Conservation (phyloP, 2,329 filamentous ascomycete species). For the Clonostachys solani region DNA sequence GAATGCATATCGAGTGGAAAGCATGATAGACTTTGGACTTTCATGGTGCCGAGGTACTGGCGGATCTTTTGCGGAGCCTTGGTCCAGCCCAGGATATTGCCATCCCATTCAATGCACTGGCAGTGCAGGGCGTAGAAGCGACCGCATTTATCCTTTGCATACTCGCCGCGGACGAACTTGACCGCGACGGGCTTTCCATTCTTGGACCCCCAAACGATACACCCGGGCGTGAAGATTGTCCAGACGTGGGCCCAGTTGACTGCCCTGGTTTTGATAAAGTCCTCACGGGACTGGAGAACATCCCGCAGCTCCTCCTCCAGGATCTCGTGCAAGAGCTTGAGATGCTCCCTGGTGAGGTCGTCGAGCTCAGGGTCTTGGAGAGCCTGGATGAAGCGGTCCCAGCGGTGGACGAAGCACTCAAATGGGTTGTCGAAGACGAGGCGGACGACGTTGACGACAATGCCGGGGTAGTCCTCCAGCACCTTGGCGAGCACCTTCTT, state of each 20-base stretch:
- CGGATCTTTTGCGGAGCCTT: slow-evolving; percentile 25
- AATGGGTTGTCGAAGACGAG: slow-evolving; percentile 59
- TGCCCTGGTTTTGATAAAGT: slow-evolving; percentile 47
- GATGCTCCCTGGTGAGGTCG: slow-evolving; percentile 34
- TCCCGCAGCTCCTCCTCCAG: slow-evolving; percentile 47
- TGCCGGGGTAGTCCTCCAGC: slow-evolving; percentile 53
- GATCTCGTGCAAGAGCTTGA: slow-evolving; percentile 39
- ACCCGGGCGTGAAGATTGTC: slow-evolving; percentile 46
- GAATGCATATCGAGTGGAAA: slow-evolving; percentile 40
- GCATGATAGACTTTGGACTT: slow-evolving; percentile 34
- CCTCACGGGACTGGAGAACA: slow-evolving; percentile 41
- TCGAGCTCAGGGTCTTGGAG: slow-evolving; percentile 35
- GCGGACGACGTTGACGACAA: slow-evolving; percentile 54
- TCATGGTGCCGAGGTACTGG: slow-evolving; percentile 37
- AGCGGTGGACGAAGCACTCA: slow-evolving; percentile 62
- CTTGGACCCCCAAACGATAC: slow-evolving; percentile 29
- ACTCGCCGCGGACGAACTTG: slow-evolving; percentile 29
- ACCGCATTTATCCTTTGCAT: slow-evolving; percentile 29
- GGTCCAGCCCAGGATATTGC: slow-evolving; percentile 37
- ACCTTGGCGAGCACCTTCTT: slow-evolving; percentile 51
- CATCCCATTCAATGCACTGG: slow-evolving; percentile 42
- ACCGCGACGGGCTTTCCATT: slow-evolving; percentile 32
- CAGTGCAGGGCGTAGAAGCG: slow-evolving; percentile 30
- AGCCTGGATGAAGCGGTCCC: slow-evolving; percentile 41
- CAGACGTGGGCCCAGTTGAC: slow-evolving; percentile 48